phyloP scores from a whole-genome alignment of 2,329 filamentous ascomycete species.

The Epichloe aotearoae region DNA sequence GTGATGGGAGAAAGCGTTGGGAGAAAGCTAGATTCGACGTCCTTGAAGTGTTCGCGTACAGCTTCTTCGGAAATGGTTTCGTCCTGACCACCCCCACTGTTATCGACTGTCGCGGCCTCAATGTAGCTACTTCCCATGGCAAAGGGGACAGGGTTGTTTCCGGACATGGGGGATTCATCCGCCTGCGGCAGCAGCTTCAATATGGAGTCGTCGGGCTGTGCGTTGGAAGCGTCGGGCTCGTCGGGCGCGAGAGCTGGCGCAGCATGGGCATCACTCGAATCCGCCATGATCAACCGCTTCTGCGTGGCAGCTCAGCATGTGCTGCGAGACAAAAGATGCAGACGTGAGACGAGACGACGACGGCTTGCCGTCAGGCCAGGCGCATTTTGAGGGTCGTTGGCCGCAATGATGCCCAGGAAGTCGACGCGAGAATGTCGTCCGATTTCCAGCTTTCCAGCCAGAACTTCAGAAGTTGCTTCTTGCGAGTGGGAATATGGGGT shows the following conservation, averaged over 20 bases:
- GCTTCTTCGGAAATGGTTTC: conserved; percentile 40
- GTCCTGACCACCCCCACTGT: conserved; percentile 17
- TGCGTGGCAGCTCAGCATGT: conserved; percentile 9
- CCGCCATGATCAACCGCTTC: neutral
- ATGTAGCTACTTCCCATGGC: conserved; percentile 27
- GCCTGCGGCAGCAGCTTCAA: conserved; percentile 9
- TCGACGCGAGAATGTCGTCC: neutral
- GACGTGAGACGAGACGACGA: conserved; percentile 1
- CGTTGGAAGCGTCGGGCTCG: neutral
- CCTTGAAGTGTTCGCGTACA: conserved; percentile 43
- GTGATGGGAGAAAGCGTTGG: conserved; percentile 44
- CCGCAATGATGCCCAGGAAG: neutral
- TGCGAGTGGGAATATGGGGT: neutral
- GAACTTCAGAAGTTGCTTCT: neutral
- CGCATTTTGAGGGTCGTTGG: conserved; percentile 15
- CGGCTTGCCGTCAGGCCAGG: conserved; percentile 24
- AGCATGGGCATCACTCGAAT: neutral
- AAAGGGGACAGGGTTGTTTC: neutral
- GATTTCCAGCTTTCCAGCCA: neutral
- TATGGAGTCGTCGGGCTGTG: conserved; percentile 7
- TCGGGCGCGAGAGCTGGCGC: neutral
- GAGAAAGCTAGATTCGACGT: conserved; percentile 54
- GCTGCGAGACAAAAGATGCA: conserved; percentile 12
- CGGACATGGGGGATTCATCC: conserved; percentile 5
- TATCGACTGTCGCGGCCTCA: conserved; percentile 25